Base-by-base conservation (phyloP, 352 stramenopile species). In the Phytophthora macrochlamydospora region DNA sequence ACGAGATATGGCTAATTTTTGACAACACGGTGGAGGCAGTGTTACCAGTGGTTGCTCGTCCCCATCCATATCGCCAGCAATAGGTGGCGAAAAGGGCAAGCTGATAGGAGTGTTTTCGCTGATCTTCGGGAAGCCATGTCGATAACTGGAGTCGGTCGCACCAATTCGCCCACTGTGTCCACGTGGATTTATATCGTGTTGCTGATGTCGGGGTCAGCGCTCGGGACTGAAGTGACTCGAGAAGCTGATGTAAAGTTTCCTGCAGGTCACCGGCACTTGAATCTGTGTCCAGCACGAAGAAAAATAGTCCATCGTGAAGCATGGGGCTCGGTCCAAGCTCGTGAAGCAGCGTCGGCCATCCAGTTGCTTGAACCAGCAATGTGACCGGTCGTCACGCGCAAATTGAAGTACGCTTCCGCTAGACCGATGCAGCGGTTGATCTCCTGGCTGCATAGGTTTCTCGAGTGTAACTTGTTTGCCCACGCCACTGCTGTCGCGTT, bases 361-460 rank as follows among this genome's bases (percentile, higher is more conserved):
- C 6, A 14, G 37, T 83, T 76, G 0, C 45, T 43, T 3, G 52
- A 42, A 0, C 67, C 59, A 0, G 62, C 43, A 0, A 79, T 30
- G 12, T 83, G 74, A 1, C 37, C 37, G 0, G 40, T 49, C 1
- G 51, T 54, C 0, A 78, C 33, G 1, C 65, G 28, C 2, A 78
- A 58, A 0, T 66, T 67, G 43, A 75, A 65, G 0, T 61, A 37
- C 0, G 49, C 62, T 44, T 76, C 71, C 0, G 42, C 51, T 0
- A 76, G 30, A 6, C 75, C 65, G 18, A 83, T 74, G 0, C 14
- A 8, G 1, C 72, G 28, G 29, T 84, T 83, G 14, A 83, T 63
- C 61, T 80, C 72, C 67, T 81, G 75, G 35, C 53, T 69, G 1
- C 53, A 43, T 0, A 6, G 0, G 40, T 77, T 71, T 0, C 42